Conservation (phyloP, 2,329 filamentous ascomycete genomes). For the Keithomyces neogunnii region DNA sequence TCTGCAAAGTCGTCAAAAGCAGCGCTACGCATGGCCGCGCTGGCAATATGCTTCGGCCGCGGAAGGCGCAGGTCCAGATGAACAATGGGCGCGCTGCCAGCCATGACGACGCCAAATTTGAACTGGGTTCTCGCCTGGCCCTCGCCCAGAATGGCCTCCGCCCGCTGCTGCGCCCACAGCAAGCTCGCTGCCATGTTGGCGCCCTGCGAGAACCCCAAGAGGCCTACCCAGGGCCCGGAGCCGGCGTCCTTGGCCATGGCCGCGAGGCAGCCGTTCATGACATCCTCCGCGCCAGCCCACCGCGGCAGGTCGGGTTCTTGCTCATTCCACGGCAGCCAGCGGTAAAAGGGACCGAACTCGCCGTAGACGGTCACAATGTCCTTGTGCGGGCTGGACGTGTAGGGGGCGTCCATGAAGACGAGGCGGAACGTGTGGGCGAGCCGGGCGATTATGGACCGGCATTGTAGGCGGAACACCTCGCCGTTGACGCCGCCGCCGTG, state of each 20-base stretch:
- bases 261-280: constrained; percentile 27
- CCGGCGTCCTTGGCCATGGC: constrained; percentile 48
- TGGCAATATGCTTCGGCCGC: constrained; percentile 39
- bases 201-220: constrained; percentile 61
- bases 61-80: constrained; percentile 31
- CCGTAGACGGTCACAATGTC: constrained; percentile 58
- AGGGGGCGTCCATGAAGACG: constrained; percentile 64
- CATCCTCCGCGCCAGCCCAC: constrained; percentile 32
- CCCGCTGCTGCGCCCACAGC: constrained; percentile 49
- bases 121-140: constrained; percentile 12
- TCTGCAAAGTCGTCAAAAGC: constrained; percentile 32
- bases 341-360: constrained; percentile 55
- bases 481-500: constrained; percentile 71
- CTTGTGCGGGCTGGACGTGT: constrained; percentile 50
- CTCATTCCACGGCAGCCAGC: constrained; percentile 50
- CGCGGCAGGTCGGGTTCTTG: constrained; percentile 42
- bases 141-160: background rate
- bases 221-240: constrained; percentile 48
- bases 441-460: constrained; percentile 40
- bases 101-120: constrained; percentile 27
- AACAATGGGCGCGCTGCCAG: constrained; percentile 23
- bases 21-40: constrained; percentile 14
- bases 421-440: constrained; percentile 56
- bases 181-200: constrained; percentile 53
- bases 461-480: constrained; percentile 60